phyloP scores from a whole-genome alignment of 2,329 filamentous ascomycete genomes.

The Dichotomopilus funicola region DNA sequence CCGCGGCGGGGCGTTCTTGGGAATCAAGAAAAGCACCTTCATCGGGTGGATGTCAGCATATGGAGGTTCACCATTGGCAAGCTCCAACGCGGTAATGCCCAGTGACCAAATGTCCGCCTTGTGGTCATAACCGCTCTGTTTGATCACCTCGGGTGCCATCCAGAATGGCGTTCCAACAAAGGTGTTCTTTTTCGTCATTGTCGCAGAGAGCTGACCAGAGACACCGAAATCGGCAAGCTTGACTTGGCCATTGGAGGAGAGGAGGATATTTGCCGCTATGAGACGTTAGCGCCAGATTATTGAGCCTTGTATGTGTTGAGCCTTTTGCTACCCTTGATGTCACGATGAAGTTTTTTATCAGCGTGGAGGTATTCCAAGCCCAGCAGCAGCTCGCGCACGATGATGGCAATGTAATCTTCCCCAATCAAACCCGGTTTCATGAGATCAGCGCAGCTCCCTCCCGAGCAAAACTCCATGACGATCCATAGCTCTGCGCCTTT shows the following conservation, averaged over 20 bases:
- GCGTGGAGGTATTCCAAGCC: slow-evolving; percentile 89
- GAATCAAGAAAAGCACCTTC: slow-evolving; percentile 95
- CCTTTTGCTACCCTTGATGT: slow-evolving; percentile 71
- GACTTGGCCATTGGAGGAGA: slow-evolving; percentile 86
- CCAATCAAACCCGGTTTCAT: slow-evolving; percentile 89
- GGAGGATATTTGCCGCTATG: slow-evolving; percentile 82
- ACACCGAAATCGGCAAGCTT: slow-evolving; percentile 97
- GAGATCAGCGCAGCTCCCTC: slow-evolving; percentile 90
- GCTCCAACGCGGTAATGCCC: slow-evolving; percentile 86
- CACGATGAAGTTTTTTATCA: slow-evolving; percentile 92
- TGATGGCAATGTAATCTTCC: slow-evolving; percentile 96
- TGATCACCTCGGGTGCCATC: slow-evolving; percentile 99
- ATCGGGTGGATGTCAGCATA: slow-evolving; percentile 97
- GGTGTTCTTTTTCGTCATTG: slow-evolving; percentile 99
- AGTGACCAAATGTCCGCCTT: slow-evolving; percentile 98
- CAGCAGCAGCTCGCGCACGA: slow-evolving; percentile 80
- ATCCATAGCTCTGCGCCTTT: slow-evolving; percentile 98
- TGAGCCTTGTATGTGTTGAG: not conserved
- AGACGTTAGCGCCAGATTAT: slow-evolving; percentile 16
- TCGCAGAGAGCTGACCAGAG: slow-evolving; percentile 89
- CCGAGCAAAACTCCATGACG: slow-evolving; percentile 98
- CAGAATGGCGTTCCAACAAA: slow-evolving; percentile 98
- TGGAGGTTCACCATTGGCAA: slow-evolving; percentile 86
- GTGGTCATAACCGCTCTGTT: slow-evolving; percentile 95
- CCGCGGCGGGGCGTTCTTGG: slow-evolving; percentile 82